Conservation (phyloP, 2,329 filamentous ascomycete genomes). For the Curvularia sp. region DNA sequence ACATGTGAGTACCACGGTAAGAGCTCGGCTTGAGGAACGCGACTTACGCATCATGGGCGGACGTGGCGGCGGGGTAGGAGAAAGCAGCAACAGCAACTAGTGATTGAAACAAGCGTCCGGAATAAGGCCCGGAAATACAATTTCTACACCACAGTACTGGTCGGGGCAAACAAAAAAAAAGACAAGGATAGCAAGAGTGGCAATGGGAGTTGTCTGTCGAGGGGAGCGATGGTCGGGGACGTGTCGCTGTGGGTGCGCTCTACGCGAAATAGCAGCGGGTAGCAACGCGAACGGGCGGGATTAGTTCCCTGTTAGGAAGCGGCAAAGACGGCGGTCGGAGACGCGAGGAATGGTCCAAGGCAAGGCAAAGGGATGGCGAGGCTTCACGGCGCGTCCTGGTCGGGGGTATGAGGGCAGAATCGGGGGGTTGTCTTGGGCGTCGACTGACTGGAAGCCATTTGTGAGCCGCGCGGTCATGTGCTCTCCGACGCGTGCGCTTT, state of each 20-base stretch:
- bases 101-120: slow-evolving; percentile 13
- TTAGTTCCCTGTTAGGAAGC: slow-evolving; percentile 2
- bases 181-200: neutral
- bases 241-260: slow-evolving; percentile 22
- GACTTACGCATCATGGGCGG: slow-evolving; percentile 29
- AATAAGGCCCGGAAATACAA: slow-evolving; percentile 7
- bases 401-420: slow-evolving; percentile 17
- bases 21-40: slow-evolving; percentile 22
- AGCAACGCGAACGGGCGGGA: slow-evolving; percentile 32
- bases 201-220: slow-evolving; percentile 8
- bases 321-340: slow-evolving; percentile 10
- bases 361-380: slow-evolving; percentile 12
- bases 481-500: slow-evolving; percentile 29
- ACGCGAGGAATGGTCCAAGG: slow-evolving; percentile 11
- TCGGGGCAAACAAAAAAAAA: neutral
- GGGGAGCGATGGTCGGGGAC: slow-evolving; percentile 14
- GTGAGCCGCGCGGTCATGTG: slow-evolving; percentile 31
- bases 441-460: slow-evolving; percentile 26
- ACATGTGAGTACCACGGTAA: slow-evolving; percentile 27
- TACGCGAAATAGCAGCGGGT: slow-evolving; percentile 18
- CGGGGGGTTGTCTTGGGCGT: slow-evolving; percentile 6
- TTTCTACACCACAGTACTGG: neutral
- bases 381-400: slow-evolving; percentile 29
- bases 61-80: slow-evolving; percentile 27
- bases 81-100: slow-evolving; percentile 15